Evolutionary conservation across 192 early-diverging fungal species (phyloP), one percentile per base, ranked within the genome.

Genomic region (Phycomyces nitens): DNA sequence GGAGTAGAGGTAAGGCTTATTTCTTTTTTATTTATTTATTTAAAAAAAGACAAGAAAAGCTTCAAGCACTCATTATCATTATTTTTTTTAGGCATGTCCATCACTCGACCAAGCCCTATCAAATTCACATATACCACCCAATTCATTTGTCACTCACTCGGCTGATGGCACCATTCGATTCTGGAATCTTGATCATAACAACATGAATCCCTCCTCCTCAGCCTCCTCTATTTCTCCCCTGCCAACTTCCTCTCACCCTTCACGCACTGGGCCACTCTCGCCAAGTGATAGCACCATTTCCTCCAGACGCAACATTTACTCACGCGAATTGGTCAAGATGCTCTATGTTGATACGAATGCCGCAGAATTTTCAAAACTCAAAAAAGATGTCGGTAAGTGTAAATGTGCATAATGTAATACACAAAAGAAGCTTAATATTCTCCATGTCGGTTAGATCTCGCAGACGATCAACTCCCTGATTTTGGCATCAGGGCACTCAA

Each of bases 81-180:
- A n/a, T n/a, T 47, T 18, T 47, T 3, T 11, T 40, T 54, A 64
- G 62, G 22, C 51, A 24, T 66, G 47, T 29, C 58, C 64, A 3
- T 39, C 29, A 40, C 44, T 51, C 14, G 22, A 58, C 51, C 3
- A 16, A 34, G 39, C 10, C 22, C 14, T 56, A 2, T 39, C 8
- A 22, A 21, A 53, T 51, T 54, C 26, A 15, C 53, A 62, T 18
- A 56, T 84, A 8, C 68, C 68, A 12, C 54, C 64, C 15, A 75
- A 86, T 61, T 83, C 86, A 1, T 91, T 93, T 72, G 70, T 77
- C 1, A 89, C 91, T 12, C 88, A 86, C 50, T 91, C 89, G 0
- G 85, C 86, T 7, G 91, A 93, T 73, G 83, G 86, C 14, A 91
- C 90, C 0, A 81, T 91, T 41, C 74, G 86, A 20, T 92, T 93